A percentile compares a stretch with the other conserved stretches of the same genome.
Conservation (phyloP, 306 rosid species). For the Quercus alba region DNA sequence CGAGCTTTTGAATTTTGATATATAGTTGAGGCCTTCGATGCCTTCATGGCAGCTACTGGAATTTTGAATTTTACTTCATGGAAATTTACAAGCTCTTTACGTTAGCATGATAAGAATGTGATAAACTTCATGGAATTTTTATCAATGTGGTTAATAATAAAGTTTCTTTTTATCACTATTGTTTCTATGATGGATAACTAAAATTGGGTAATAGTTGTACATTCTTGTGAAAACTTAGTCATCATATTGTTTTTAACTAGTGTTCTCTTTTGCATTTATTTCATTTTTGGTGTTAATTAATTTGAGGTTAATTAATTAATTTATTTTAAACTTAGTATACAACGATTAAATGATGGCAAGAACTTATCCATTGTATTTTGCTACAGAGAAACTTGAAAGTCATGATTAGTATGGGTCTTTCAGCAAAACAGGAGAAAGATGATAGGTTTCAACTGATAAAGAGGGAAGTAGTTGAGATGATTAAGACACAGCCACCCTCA, state of each 20-base stretch:
- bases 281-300: not conserved
- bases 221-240: not conserved
- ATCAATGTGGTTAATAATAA: slow-evolving; percentile 4
- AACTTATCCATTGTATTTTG: slow-evolving; percentile 26
- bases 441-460: slow-evolving; percentile 80
- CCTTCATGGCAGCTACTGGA: not conserved
- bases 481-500: slow-evolving; percentile 53
- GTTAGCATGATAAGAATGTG: slow-evolving; percentile 17
- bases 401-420: slow-evolving; percentile 85
- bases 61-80: too few relatives aligned
- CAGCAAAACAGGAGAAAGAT: slow-evolving; percentile 90
- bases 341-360: slow-evolving; percentile 4
- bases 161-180: not conserved
- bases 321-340: not conserved
- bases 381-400: slow-evolving; percentile 86
- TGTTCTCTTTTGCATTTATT: not conserved
- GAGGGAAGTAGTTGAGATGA: slow-evolving; percentile 87
- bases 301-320: not conserved
- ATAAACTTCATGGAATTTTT: slow-evolving; percentile 10
- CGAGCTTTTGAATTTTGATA: not conserved
- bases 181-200: slow-evolving; percentile 8
- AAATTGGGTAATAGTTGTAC: not conserved
- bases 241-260: not conserved
- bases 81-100: not conserved
- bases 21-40: not conserved